Base-by-base conservation (phyloP, 2,329 filamentous ascomycete genomes). In the Scolecobasidium constrictum region DNA sequence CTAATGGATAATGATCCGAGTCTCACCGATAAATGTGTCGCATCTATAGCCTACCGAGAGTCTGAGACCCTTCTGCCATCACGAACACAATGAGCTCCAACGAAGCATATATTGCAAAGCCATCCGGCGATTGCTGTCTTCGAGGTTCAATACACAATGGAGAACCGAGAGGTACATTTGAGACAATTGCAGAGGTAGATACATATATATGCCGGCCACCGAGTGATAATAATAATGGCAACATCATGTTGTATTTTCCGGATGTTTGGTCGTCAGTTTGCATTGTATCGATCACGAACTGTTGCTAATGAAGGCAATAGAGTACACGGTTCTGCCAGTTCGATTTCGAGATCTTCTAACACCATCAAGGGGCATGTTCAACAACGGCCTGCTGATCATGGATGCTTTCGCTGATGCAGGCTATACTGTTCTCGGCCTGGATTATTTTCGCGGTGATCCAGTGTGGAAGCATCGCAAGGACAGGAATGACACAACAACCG, bases 381-480 rank as follows among this genome's bases (percentile, higher is more conserved):
- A 52, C 9, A 69, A 69, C 38, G 61, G 58, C 1, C 50, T 63
- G 18, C 54, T 69, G n/a, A 49, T 68, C 28, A 69, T 69, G 64
- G 66, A 70, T 49, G 65, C 50, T 2, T 67, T 69, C 46, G 64
- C 65, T 9, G 61, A 66, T 44, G 59, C 61, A 5, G 66, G 67
- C 2, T 70, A 66, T 47, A 47, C 57, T 6, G 59, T 62, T 1
- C 46, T 69, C 16, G 66, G 66, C 1, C 45, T 67, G 13, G 67
- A 70, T 42, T 69, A 69, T 50, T 69, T 69, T 45, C 54, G 56
- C 7, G 66, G 63, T 4, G 66, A 70, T 49, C 61, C 66, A 0
- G 56, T 69, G 3, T 64, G 56, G 50, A 68, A 66, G 34, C 61
- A 70, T 44, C 53, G 61, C 18, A 19, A 53, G 46, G 47, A 57